Evolutionary conservation across 768 basidiomycete genomes (phyloP).

Genomic region (Peribolospora baueri): DNA sequence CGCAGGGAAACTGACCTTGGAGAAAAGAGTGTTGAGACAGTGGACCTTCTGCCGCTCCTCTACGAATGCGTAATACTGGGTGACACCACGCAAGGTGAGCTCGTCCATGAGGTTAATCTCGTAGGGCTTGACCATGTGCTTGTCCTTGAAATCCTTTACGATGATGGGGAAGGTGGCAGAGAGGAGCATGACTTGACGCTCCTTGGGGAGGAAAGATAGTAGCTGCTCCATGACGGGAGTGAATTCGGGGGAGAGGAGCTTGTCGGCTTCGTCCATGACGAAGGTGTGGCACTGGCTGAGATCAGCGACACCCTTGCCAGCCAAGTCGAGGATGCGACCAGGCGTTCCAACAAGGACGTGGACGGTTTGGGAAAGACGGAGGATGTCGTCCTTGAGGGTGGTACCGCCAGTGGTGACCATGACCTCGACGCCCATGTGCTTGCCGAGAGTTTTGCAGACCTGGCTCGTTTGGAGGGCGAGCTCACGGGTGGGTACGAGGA

Average conservation of each 20-base stretch:
- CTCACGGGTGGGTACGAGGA: slow-evolving; percentile 96
- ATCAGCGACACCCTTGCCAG: slow-evolving; percentile 79
- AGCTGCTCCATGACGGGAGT: slow-evolving; percentile 95
- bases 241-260: slow-evolving; percentile 88
- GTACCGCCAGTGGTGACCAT: slow-evolving; percentile 99
- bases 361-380: slow-evolving; percentile 66
- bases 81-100: slow-evolving; percentile 90
- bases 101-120: slow-evolving; percentile 99
- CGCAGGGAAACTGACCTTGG: slow-evolving; percentile 39
- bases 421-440: slow-evolving; percentile 83
- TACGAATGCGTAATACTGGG: slow-evolving; percentile 97
- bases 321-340: slow-evolving; percentile 80
- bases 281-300: slow-evolving; percentile 83
- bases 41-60: slow-evolving; percentile 99
- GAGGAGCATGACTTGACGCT: slow-evolving; percentile 95
- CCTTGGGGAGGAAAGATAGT: slow-evolving; percentile 52
- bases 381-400: slow-evolving; percentile 90
- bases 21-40: slow-evolving; percentile 97
- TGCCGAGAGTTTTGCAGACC: slow-evolving; percentile 89
- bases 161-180: slow-evolving; percentile 97
- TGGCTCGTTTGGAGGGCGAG: slow-evolving; percentile 95
- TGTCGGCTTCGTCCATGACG: slow-evolving; percentile 99
- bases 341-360: slow-evolving; percentile 96
- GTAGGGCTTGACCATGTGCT: slow-evolving; percentile 85
- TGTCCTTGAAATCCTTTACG: slow-evolving; percentile 99